Evolutionary conservation across 2,329 filamentous ascomycete genomes (phyloP), one percentile per base, ranked within the genome.

Genomic region (Botrytis deweyae): DNA sequence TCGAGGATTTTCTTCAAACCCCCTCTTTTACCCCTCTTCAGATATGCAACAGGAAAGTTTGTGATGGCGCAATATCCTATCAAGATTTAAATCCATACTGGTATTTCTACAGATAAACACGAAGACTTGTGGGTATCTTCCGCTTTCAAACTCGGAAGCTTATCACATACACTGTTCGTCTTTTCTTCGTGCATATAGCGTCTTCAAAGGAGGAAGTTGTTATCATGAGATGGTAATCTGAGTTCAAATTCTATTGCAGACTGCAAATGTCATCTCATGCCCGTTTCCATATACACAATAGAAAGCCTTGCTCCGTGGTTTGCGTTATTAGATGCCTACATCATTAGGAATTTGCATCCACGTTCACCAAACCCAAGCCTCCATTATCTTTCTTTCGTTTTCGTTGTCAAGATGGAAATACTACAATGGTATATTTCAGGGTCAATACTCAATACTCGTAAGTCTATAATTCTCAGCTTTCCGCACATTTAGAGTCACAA

Each of bases 21-120:
- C 12, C 59, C 59, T 62, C 59, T 40, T n/a, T 63, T 63, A 63
- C 59, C 61, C 61, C 38, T 40, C 61, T 63, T 42, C 61, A 18
- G 61, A 42, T 63, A n/a, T 40, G 61, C 38, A 63, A 63, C 58
- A 38, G 29, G 18, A 61, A 61, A 61, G 58, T 38, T 36, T 38
- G 6, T 25, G 4, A 25, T 38, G 9, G 58, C 9, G 20, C 10
- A 61, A 25, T 36, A 38, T 12, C 20, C 5, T 61, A 38, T 38
- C 20, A 22, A 25, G 2, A 25, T 61, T 36, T 1, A 18, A 4
- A 18, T 6, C 18, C 14, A 29, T 29, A n/a, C 49, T n/a, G 49
- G 49, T 52, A 55, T 55, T 14, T 55, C 6, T 29, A 18, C 52
- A 8, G n/a, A 25, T 61, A 7, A 33, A 61, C 33, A 12, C 20